A percentile compares a stretch with the other conserved stretches of the same genome.
Evolutionary conservation across 2,329 filamentous ascomycete genomes (phyloP).

Genomic region (Hymenotorrendiella dingleyae): DNA sequence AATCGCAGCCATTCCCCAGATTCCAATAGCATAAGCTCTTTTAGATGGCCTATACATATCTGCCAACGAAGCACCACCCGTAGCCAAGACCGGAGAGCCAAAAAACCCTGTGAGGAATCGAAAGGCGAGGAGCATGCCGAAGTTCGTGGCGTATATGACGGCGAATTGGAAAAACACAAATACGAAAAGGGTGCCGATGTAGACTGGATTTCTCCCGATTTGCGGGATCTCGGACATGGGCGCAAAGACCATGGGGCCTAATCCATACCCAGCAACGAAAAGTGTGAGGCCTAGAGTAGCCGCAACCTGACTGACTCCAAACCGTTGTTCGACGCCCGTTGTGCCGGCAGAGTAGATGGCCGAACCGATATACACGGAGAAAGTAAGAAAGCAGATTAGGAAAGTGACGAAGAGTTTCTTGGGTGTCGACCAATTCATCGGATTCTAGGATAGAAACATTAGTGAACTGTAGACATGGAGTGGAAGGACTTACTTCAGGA

Average conservation of each 20-base stretch:
- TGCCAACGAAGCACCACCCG: slow-evolving; percentile 42
- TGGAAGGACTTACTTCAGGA: slow-evolving; percentile 31
- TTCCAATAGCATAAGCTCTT: not conserved
- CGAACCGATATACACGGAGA: slow-evolving; percentile 47
- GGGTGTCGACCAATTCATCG: slow-evolving; percentile 43
- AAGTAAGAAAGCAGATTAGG: slow-evolving; percentile 47
- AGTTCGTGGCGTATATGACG: slow-evolving; percentile 31
- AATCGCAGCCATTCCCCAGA: slow-evolving; percentile 1
- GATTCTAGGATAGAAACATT: slow-evolving; percentile 33
- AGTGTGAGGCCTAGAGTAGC: slow-evolving; percentile 52
- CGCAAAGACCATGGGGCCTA: slow-evolving; percentile 59
- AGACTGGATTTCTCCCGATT: slow-evolving; percentile 61
- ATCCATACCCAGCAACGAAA: slow-evolving; percentile 56
- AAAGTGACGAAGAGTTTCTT: slow-evolving; percentile 38
- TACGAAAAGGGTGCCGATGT: slow-evolving; percentile 59
- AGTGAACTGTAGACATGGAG: not conserved
- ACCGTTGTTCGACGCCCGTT: slow-evolving; percentile 38
- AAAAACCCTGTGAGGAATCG: slow-evolving; percentile 4
- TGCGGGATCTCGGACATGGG: slow-evolving; percentile 60
- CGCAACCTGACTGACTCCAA: slow-evolving; percentile 43
- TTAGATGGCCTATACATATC: slow-evolving; percentile 33
- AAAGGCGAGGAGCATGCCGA: slow-evolving; percentile 38
- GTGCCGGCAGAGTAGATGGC: slow-evolving; percentile 40
- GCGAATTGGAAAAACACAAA: slow-evolving; percentile 42
- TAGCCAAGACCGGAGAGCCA: slow-evolving; percentile 32